Base-by-base conservation (phyloP, 768 basidiomycete genomes). In the Candolleomyces aberdarensis region DNA sequence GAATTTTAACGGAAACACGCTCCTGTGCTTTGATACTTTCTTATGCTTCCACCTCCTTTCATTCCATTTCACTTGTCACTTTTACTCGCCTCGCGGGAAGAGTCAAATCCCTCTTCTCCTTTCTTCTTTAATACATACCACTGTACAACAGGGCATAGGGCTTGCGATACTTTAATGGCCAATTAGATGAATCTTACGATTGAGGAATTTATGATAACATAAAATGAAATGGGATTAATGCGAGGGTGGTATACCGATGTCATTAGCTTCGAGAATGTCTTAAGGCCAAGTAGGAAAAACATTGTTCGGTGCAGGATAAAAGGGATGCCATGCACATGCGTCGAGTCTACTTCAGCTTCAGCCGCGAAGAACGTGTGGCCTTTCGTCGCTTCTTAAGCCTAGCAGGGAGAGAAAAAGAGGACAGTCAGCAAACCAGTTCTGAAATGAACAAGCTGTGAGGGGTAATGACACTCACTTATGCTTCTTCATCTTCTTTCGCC, bases 401-500 rank as follows among this genome's bases (percentile, higher is more conserved):
- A 32, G 29, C 9, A 47, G 44, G 20, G 40, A 43, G 14, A 56
- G 40, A 36, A 15, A 29, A 29, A 43, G 32, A 49, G 29, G 40
- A n/a, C 8, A 56, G n/a, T 13, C 22, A 40, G 41, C 32, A 20
- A n/a, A 9, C 20, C 15, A 47, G 6, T 19, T 15, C 22, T 57
- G 19, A 31, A 29, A 41, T 56, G 60, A 60, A 60, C 31, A 19
- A 26, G 15, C 91, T 26, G 58, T 19, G 39, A 29, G 48, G 57
- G 59, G 60, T 59, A 40, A 26, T n/a, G 11, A 81, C 3, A 26
- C 91, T 74, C 69, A 94, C 93, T 96, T 96, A 74, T 96, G 94
- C 77, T 95, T 96, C 83, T 89, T 93, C 88, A 96, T 96, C 86
- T 96, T 96, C 86, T 87, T 90, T 80, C 85, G 80, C 66, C 85